phyloP scores from a whole-genome alignment of 1,284 basidiomycete genomes.

The Heliocybe sulcata region DNA sequence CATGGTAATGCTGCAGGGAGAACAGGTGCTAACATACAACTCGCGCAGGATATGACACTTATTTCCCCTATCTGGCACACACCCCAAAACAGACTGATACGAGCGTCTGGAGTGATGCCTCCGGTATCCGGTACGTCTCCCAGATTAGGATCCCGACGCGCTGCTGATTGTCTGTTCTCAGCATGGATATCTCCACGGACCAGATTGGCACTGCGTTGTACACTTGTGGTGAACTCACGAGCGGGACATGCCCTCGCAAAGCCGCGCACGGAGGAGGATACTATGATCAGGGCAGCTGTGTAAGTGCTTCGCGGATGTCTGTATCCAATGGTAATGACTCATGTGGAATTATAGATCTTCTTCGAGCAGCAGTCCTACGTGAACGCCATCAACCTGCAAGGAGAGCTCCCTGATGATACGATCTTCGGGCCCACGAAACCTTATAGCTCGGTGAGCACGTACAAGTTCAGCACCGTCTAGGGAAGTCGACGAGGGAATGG shows the following conservation, averaged over 20 bases:
- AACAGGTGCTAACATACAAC: background rate
- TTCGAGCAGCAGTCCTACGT: slow-evolving; percentile 2
- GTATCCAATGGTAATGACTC: background rate
- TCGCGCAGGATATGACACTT: background rate
- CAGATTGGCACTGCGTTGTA: background rate
- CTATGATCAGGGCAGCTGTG: background rate
- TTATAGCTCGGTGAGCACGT: background rate
- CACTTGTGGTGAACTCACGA: slow-evolving; percentile 1
- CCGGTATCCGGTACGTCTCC: background rate
- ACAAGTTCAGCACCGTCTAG: background rate
- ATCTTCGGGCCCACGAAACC: background rate
- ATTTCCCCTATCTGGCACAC: background rate
- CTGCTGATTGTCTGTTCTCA: background rate
- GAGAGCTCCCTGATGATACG: background rate
- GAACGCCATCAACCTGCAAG: background rate
- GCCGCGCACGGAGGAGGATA: background rate
- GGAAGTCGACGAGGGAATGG: background rate
- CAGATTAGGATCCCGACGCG: background rate
- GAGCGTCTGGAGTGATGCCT: slow-evolving; percentile 1
- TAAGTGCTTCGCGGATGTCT: background rate
- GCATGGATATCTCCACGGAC: slow-evolving; percentile 1
- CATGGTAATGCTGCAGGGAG: background rate
- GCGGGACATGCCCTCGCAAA: background rate
- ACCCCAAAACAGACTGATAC: background rate
- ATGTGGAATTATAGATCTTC: background rate